A percentile compares a stretch with the other conserved stretches of the same genome.
phyloP scores from a whole-genome alignment of 2,329 filamentous ascomycete species.

The Aspergillus tubingensis region DNA sequence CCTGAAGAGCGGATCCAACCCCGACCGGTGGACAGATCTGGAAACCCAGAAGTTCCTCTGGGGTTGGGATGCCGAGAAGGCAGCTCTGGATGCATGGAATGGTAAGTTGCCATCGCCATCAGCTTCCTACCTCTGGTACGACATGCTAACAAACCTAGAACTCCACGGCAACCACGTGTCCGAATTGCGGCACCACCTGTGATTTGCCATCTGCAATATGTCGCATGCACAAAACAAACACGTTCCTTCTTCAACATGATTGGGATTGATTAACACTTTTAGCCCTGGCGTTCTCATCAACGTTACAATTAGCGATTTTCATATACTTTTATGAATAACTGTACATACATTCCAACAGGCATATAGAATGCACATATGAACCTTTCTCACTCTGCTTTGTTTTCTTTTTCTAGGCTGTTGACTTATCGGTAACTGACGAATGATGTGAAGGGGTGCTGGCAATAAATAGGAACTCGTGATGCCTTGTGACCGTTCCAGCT shows the following conservation, averaged over 20 bases:
- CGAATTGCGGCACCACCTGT: slow-evolving; percentile 3
- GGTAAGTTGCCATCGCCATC: slow-evolving; percentile 20
- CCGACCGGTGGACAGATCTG: slow-evolving; percentile 67
- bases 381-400: background rate
- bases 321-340: background rate
- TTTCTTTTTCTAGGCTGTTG: background rate
- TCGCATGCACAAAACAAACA: background rate
- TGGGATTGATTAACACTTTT: background rate
- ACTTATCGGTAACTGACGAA: too few species aligned
- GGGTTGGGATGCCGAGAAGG: slow-evolving; percentile 41
- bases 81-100: slow-evolving; percentile 33
- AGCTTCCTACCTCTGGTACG: too few species aligned
- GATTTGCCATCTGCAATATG: background rate
- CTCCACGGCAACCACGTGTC: slow-evolving; percentile 1
- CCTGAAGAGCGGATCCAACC: slow-evolving; percentile 35
- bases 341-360: background rate
- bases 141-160: background rate
- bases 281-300: background rate
- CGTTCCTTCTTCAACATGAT: slow-evolving; percentile 1
- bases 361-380: slow-evolving; percentile 3
- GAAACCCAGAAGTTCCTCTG: slow-evolving; percentile 58
- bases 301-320: background rate
- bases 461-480: too few species aligned
- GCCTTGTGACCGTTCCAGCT: too few species aligned
- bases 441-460: too few species aligned